Evolutionary conservation across 257 asterid species (phyloP).

Genomic region (Anisodus tanguticus): DNA sequence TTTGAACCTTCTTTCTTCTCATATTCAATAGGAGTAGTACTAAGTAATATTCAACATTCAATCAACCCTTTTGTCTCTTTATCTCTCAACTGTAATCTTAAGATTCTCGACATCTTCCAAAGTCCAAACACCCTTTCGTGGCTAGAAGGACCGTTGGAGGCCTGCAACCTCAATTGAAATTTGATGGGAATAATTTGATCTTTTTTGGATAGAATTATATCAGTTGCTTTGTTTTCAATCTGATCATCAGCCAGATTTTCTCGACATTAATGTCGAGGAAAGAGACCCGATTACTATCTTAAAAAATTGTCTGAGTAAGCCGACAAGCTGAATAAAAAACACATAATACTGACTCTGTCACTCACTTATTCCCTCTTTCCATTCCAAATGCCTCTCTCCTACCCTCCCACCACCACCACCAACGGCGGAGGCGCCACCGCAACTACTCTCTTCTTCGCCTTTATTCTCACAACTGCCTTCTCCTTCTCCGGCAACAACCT

Average conservation of each 20-base stretch:
- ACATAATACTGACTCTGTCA: constrained; percentile 2
- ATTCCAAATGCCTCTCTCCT: not conserved
- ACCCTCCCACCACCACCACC: not conserved
- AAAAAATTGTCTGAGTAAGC: no score
- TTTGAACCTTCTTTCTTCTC: no score
- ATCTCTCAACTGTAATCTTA: not conserved
- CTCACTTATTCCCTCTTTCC: constrained; percentile 15
- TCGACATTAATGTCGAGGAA: no score
- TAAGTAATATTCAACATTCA: constrained; percentile 21
- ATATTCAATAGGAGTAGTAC: not conserved
- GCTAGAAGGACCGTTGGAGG: no score
- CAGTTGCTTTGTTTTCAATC: no score
- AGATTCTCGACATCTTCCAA: not conserved
- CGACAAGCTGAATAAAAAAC: no score
- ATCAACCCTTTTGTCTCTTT: constrained; percentile 26
- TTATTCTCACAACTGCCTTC: not conserved
- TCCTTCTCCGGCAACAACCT: not conserved
- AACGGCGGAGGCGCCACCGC: no score
- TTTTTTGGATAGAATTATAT: no score
- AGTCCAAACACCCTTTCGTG: not conserved
- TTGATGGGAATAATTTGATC: no score
- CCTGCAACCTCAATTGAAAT: no score
- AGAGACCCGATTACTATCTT: no score
- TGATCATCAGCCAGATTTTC: no score
- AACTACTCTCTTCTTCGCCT: not conserved